phyloP scores from a whole-genome alignment of 2,329 filamentous ascomycete genomes.

The Cercospora sp. region DNA sequence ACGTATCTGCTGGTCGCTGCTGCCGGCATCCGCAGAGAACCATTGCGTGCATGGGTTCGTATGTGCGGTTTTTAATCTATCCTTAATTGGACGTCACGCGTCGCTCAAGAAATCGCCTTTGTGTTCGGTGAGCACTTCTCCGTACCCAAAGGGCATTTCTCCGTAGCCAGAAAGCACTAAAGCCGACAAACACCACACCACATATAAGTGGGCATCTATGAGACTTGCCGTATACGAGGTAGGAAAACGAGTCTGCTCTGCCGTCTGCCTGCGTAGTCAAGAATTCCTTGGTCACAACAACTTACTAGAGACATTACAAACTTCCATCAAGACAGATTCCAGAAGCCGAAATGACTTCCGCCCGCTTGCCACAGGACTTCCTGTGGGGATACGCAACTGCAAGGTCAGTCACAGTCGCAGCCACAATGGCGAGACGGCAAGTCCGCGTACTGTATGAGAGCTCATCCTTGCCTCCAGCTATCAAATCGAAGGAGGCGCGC shows the following conservation, averaged over 20 bases:
- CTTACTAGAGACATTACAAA: not conserved
- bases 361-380: constrained; percentile 43
- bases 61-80: constrained; percentile 10
- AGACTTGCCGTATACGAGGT: not conserved
- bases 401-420: constrained; percentile 49
- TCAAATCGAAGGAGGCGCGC: constrained; percentile 77
- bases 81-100: constrained; percentile 17
- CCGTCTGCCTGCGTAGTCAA: not conserved
- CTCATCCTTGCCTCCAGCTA: constrained; percentile 57
- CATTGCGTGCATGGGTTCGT: constrained; percentile 1
- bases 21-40: constrained; percentile 7
- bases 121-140: constrained; percentile 8
- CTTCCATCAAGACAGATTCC: not conserved
- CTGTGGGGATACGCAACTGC: constrained; percentile 80
- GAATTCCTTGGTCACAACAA: not conserved
- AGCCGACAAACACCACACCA: not conserved
- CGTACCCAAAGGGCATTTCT: constrained; percentile 10
- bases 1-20: not conserved
- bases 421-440: constrained; percentile 30
- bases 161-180: not conserved
- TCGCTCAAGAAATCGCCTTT: not conserved
- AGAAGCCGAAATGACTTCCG: constrained; percentile 22
- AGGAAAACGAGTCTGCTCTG: not conserved
- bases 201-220: not conserved
- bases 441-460: not conserved